Percentiles rank a stretch among this genome's conserved stretches.
Conservation (phyloP, 2,329 filamentous ascomycete genomes). For the Esteya vermicola region DNA sequence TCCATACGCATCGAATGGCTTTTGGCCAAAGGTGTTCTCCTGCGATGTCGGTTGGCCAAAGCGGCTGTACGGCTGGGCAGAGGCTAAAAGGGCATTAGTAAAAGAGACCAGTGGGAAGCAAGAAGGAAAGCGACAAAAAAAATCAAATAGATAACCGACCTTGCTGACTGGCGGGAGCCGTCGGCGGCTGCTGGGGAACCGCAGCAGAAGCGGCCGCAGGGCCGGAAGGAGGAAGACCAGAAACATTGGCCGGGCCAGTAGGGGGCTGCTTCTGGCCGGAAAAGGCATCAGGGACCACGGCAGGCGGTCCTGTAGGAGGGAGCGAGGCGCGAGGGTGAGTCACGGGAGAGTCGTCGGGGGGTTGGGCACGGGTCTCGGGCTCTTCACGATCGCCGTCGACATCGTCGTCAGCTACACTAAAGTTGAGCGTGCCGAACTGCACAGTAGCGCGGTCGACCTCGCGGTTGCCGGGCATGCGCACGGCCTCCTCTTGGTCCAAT, state of each 20-base stretch:
- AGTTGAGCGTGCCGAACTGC: constrained; percentile 88
- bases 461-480: constrained; percentile 95
- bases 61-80: constrained; percentile 49
- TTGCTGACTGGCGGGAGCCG: constrained; percentile 14
- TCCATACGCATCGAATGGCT: constrained; percentile 76
- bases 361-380: constrained; percentile 84
- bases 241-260: constrained; percentile 17
- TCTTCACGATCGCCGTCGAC: constrained; percentile 93
- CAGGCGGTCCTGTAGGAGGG: constrained; percentile 52
- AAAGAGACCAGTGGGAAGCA: no score
- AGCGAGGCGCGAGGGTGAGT: constrained; percentile 74
- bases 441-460: constrained; percentile 86
- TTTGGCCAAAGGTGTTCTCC: constrained; percentile 53
- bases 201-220: constrained; percentile 16
- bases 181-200: constrained; percentile 16
- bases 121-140: no score
- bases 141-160: constrained; percentile 4
- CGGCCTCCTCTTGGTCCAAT: constrained; percentile 89
- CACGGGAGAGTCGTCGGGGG: constrained; percentile 83
- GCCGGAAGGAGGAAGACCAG: constrained; percentile 27
- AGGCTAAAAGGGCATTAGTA: no score
- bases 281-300: constrained; percentile 40
- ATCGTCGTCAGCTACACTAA: constrained; percentile 74
- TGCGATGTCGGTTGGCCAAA: constrained; percentile 49
- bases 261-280: constrained; percentile 35